Evolutionary conservation across 2,329 filamentous ascomycete species (phyloP).

Genomic region (Penicillium frequentans): DNA sequence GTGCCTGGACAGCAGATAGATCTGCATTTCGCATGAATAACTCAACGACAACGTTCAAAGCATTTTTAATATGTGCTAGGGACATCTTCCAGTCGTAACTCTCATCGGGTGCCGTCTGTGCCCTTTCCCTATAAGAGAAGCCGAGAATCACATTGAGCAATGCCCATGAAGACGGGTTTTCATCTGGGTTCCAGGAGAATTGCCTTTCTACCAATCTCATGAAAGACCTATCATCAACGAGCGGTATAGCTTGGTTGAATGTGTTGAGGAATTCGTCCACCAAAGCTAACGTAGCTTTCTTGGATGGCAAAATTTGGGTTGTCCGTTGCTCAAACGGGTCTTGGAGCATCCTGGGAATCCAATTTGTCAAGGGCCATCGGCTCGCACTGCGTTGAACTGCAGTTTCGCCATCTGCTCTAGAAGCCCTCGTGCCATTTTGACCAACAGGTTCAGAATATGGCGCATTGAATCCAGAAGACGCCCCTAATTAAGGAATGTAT

Average conservation of each 20-base stretch:
- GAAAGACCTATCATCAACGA: slow-evolving; percentile 11
- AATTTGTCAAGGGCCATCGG: background rate
- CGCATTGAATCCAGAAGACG: slow-evolving; percentile 17
- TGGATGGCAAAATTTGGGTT: slow-evolving; percentile 11
- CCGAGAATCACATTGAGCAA: slow-evolving; percentile 22
- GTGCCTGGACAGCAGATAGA: slow-evolving; percentile 18
- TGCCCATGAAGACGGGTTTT: slow-evolving; percentile 20
- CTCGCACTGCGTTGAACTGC: slow-evolving; percentile 10
- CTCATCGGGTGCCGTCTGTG: slow-evolving; percentile 2
- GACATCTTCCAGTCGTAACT: slow-evolving; percentile 15
- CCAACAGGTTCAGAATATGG: background rate
- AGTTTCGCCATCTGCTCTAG: background rate
- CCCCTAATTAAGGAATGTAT: slow-evolving; percentile 1
- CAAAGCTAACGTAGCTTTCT: slow-evolving; percentile 6
- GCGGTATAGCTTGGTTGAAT: slow-evolving; percentile 15
- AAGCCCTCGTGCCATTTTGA: slow-evolving; percentile 1
- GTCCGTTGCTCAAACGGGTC: slow-evolving; percentile 9
- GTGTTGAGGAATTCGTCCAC: slow-evolving; percentile 9
- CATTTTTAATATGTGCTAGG: slow-evolving; percentile 20
- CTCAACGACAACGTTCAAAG: slow-evolving; percentile 17
- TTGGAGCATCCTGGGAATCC: slow-evolving; percentile 16
- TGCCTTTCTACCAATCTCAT: slow-evolving; percentile 11
- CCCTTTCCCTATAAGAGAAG: slow-evolving; percentile 18
- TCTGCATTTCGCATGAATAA: slow-evolving; percentile 18
- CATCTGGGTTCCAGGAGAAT: slow-evolving; percentile 21